Conservation (phyloP, 129 eudicot species). For the Cynara cardunculus region DNA sequence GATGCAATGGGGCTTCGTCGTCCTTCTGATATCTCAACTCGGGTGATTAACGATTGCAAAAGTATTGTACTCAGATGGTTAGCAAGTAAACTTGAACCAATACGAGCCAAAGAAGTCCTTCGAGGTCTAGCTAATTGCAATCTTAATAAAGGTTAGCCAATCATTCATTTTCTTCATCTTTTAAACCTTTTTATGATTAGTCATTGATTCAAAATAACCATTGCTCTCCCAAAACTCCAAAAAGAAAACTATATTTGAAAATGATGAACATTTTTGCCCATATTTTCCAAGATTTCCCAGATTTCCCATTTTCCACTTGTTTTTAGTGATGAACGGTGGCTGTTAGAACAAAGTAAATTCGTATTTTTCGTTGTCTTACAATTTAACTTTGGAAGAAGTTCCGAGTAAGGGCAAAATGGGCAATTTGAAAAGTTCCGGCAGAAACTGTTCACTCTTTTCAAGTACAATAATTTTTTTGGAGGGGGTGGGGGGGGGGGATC, state of each 20-base stretch:
- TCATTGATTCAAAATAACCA: neutral
- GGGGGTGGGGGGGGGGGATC: too few species aligned
- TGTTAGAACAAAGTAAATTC: too few species aligned
- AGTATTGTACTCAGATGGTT: slow-evolving; percentile 78
- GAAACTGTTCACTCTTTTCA: too few species aligned
- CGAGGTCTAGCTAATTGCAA: slow-evolving; percentile 94
- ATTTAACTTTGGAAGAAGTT: too few species aligned
- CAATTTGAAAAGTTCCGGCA: too few species aligned
- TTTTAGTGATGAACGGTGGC: neutral
- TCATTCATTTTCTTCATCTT: neutral
- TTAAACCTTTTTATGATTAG: neutral
- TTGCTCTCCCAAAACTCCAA: neutral
- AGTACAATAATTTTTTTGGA: too few species aligned
- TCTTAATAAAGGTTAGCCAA: slow-evolving; percentile 72
- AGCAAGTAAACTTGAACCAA: slow-evolving; percentile 82
- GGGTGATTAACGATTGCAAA: slow-evolving; percentile 65
- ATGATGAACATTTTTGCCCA: neutral
- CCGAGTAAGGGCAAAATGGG: too few species aligned
- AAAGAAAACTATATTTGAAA: neutral
- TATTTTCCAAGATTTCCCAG: neutral
- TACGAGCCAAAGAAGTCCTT: slow-evolving; percentile 73
- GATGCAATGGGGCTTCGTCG: slow-evolving; percentile 42
- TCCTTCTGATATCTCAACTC: slow-evolving; percentile 47
- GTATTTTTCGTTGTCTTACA: neutral
- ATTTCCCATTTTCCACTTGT: too few species aligned